These are phyloP conservation scores for Trichoderma arundinaceum DNA, from an alignment of 2,329 filamentous ascomycete species.

Conservation along the genomic window DNA sequence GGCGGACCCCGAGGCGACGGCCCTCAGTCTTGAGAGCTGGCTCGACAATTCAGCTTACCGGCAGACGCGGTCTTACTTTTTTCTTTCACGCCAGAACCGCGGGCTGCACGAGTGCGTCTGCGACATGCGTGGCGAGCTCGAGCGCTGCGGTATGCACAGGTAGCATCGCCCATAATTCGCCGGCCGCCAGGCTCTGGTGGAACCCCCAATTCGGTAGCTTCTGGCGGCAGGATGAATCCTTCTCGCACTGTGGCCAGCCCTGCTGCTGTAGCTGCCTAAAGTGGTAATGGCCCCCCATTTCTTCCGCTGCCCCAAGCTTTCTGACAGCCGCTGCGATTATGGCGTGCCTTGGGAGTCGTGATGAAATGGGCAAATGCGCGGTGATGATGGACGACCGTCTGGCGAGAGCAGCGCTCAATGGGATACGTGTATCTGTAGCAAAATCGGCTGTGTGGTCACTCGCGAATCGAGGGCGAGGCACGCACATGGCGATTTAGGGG, in stretches of 20 bases:
- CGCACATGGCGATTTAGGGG: not conserved
- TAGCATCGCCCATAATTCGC: not conserved
- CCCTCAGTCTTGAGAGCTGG: not conserved
- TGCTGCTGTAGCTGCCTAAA: constrained; percentile 32
- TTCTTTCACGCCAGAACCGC: not conserved
- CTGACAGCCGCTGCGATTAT: constrained; percentile 24
- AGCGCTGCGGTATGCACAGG: not conserved
- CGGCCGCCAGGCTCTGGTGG: constrained; percentile 1
- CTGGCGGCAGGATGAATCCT: constrained; percentile 23
- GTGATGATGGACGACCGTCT: not conserved
- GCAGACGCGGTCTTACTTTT: constrained; percentile 4
- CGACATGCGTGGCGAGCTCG: not conserved
- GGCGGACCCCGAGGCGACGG: not conserved
- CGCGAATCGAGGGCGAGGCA: constrained; percentile 13
- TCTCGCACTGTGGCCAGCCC: constrained; percentile 30
- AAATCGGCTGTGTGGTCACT: not conserved
- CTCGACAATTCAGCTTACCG: not conserved
- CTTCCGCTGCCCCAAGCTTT: constrained; percentile 24
- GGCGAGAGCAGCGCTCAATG: not conserved
- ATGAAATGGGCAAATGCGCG: constrained; percentile 1
- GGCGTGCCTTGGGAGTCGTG: constrained; percentile 4
- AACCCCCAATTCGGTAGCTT: not conserved
- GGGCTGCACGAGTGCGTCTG: not conserved
- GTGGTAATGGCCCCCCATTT: constrained; percentile 24
- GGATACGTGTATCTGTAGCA: not conserved